These are phyloP conservation scores for Zygosaccharomyces pseudobailii DNA, from an alignment of 1,139 yeast species.

Conservation along the genomic window DNA sequence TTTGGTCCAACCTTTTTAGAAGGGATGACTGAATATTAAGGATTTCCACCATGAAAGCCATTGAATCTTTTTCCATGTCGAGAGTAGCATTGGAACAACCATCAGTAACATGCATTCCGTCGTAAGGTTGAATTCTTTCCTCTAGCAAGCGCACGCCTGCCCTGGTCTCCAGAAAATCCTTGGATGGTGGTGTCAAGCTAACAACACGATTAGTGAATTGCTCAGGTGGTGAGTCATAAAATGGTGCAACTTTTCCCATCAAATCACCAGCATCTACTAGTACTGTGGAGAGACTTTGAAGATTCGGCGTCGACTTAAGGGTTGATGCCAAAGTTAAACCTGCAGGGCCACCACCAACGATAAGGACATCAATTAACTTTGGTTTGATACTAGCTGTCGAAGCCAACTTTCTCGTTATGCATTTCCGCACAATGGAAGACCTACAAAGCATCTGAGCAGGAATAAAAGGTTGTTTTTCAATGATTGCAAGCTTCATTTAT, in stretches of 20 bases:
- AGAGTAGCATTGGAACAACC: constrained; percentile 68
- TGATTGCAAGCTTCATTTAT: not conserved
- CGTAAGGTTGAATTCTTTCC: constrained; percentile 73
- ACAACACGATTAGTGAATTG: constrained; percentile 75
- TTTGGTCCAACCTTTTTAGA: constrained; percentile 31
- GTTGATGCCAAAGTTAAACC: constrained; percentile 86
- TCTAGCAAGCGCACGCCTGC: constrained; percentile 75
- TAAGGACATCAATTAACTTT: constrained; percentile 56
- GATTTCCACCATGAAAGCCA: constrained; percentile 70
- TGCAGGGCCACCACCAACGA: constrained; percentile 98
- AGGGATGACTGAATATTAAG: constrained; percentile 65
- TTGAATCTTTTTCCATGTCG: constrained; percentile 51
- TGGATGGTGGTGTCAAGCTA: constrained; percentile 78
- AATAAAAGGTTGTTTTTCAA: not conserved
- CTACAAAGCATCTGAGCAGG: not conserved
- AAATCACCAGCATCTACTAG: constrained; percentile 71
- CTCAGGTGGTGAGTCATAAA: constrained; percentile 50
- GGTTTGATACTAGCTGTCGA: constrained; percentile 10
- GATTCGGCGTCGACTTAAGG: constrained; percentile 56
- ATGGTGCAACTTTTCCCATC: constrained; percentile 45
- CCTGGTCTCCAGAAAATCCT: constrained; percentile 57
- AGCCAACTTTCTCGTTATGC: constrained; percentile 6
- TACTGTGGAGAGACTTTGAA: constrained; percentile 57
- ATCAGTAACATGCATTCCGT: constrained; percentile 81
- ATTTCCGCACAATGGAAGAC: not conserved